phyloP scores from a whole-genome alignment of 2,329 filamentous ascomycete species.

The Leptographium radiaticola region DNA sequence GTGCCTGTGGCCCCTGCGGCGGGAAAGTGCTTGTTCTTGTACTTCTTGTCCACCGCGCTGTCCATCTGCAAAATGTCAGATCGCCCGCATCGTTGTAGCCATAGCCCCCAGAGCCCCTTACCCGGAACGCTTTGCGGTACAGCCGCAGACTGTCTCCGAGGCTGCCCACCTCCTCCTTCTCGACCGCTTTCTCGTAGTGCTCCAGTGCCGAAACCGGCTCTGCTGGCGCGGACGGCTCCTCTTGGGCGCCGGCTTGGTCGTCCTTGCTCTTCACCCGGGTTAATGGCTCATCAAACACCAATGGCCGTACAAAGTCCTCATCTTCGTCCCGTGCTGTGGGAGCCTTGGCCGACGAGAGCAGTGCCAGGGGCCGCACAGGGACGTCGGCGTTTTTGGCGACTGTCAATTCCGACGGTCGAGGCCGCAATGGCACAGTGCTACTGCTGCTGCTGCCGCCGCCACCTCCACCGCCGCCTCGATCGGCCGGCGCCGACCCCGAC shows the following conservation, averaged over 20 bases:
- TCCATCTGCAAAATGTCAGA: constrained; percentile 51
- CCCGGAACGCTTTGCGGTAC: constrained; percentile 83
- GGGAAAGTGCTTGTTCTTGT: constrained; percentile 86
- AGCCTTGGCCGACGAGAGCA: constrained; percentile 13
- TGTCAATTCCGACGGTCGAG: no score
- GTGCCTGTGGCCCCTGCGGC: constrained; percentile 33
- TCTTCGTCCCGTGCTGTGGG: constrained; percentile 20
- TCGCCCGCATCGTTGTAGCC: neutral
- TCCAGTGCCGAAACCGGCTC: constrained; percentile 70
- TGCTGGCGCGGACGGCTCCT: neutral
- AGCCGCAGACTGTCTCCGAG: constrained; percentile 78
- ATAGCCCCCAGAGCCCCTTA: constrained; percentile 22
- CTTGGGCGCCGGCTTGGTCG: constrained; percentile 2
- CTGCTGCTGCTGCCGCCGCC: neutral
- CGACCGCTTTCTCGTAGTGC: constrained; percentile 83
- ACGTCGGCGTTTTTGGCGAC: neutral
- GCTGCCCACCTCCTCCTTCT: constrained; percentile 73
- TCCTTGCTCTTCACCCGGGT: constrained; percentile 9
- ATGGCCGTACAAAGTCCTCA: constrained; percentile 20
- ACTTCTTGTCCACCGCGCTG: constrained; percentile 66
- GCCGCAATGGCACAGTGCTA: no score
- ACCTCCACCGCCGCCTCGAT: neutral
- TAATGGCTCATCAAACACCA: constrained; percentile 21
- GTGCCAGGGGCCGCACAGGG: neutral
- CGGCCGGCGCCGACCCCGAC: neutral